Evolutionary conservation across 768 basidiomycete species (phyloP), one percentile per base, ranked within the genome.

Genomic region (Tephrocybe sp.): DNA sequence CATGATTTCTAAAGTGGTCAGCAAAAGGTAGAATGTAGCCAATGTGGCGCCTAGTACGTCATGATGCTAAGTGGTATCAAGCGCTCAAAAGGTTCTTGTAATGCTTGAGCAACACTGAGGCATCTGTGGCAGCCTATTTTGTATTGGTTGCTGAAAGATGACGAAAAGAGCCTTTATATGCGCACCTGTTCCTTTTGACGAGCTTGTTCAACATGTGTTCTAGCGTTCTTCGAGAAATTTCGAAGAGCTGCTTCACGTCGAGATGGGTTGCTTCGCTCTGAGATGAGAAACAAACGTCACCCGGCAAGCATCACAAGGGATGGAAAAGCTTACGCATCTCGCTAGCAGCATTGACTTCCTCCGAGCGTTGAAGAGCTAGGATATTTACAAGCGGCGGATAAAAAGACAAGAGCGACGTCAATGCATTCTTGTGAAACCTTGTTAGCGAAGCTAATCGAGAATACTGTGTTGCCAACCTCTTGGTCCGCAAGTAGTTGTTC

Each of bases 121-220:
- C 70, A 45, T 73, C 72, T 17, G 66, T 66, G 6, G 68, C 68
- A 49, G 50, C 39, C 72, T 73, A 51, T 30, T 14, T 11, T 26
- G 30, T 34, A 30, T 41, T 36, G 11, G 13, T 42, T 16, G 39
- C 43, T n/a, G 45, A 8, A 31, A 22, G 14, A 33, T 14, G n/a
- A 43, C 14, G 22, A 23, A 16, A 20, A 11, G 6, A 2, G 13
- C 20, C 39, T 22, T 10, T 49, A 30, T 54, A 54, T 58, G 49
- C 63, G 48, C 39, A 72, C 76, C 59, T 62, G 68, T 58, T 73
- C 68, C n/a, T 66, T 61, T 45, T 67, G 58, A 40, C 65, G 64
- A 48, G 66, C 58, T 52, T 69, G 61, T 51, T 72, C 65, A 6
- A 76, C 58, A 34, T 69, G 68, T 30, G 42, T 23, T 42, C 70